Base-by-base conservation (phyloP, 257 asterid species). In the Capsicum rhomboideum region DNA sequence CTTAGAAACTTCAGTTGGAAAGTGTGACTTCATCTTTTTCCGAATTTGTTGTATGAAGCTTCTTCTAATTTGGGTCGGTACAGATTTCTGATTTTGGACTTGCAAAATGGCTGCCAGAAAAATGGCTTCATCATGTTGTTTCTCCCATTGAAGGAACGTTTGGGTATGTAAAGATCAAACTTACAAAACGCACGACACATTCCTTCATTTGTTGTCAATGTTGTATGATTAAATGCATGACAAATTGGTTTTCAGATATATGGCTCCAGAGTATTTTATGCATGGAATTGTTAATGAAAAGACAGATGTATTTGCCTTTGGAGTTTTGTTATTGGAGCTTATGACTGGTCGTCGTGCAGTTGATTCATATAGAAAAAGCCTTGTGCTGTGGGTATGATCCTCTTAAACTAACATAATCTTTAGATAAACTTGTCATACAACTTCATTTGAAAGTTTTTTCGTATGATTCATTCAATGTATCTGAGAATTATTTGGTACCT, bases 221-320 rank as follows among this genome's bases (percentile, higher is more conserved):
- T 75, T 50, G 59, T 74, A 0, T 46, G 80, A 4, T 74, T 37
- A 49, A 10, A 75, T 26, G 42, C 4, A 26, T 23, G 56, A 12
- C 10, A 16, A 75, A 14, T 49, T 26, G 78, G 21, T 50, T 40
- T 83, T 13, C 89, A 96, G 99, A 81, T 97, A 97, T 78, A 95
- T 97, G 99, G 99, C 99, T 81, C 99, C 99, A 0, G 99, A 96
- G 83, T 96, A 96, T 82, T 96, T 96, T 92, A 94, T 96, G 99
- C 98, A 93, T 49, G 99, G 99, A 82, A 82, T 96, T 59, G 92
- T 96, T 42, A 87, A 94, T 28, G 99, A 96, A 90, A 94, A 92
- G 89, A 96, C 96, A 1, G 99, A 96, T 83, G 98, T 94, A 46
- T 96, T 96, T 68, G 98, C 99, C 23, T 94, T 94, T 21, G 99